These are phyloP conservation scores for Mediolabrus comicus DNA, from an alignment of 108 stramenopile genomes.

Conservation along the genomic window DNA sequence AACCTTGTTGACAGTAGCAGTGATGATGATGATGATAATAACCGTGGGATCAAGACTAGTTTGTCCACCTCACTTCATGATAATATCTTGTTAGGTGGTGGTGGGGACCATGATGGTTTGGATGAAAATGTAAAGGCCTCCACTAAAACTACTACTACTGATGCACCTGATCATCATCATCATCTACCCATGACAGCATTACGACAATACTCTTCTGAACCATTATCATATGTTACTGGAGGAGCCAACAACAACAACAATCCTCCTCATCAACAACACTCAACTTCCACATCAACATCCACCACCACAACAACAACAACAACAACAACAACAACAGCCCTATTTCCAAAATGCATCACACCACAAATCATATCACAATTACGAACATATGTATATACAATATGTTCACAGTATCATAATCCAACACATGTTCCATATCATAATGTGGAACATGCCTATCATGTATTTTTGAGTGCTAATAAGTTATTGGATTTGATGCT, in stretches of 20 bases:
- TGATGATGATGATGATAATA: no score
- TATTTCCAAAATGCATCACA: not conserved
- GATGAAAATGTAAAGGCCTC: no score
- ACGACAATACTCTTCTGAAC: not conserved
- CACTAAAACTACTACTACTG: not conserved
- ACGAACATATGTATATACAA: not conserved
- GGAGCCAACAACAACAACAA: no score
- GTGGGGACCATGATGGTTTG: no score
- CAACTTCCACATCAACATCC: not conserved
- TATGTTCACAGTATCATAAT: not conserved
- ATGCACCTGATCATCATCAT: no score
- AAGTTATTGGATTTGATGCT: conserved; percentile 69
- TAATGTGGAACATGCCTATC: conserved; percentile 27
- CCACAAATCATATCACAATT: not conserved
- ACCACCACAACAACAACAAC: not conserved
- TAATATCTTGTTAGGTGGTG: no score
- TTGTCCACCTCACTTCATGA: no score
- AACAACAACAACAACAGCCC: not conserved
- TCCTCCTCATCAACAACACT: not conserved
- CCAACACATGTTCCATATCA: conserved; percentile 47
- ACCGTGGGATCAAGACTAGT: no score
- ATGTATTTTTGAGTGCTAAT: conserved; percentile 31
- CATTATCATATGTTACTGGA: no score
- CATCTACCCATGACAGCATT: not conserved
- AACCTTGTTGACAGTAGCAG: no score